phyloP scores from a whole-genome alignment of 2,329 filamentous ascomycete genomes.

The Aspergillus quadrilineatus region DNA sequence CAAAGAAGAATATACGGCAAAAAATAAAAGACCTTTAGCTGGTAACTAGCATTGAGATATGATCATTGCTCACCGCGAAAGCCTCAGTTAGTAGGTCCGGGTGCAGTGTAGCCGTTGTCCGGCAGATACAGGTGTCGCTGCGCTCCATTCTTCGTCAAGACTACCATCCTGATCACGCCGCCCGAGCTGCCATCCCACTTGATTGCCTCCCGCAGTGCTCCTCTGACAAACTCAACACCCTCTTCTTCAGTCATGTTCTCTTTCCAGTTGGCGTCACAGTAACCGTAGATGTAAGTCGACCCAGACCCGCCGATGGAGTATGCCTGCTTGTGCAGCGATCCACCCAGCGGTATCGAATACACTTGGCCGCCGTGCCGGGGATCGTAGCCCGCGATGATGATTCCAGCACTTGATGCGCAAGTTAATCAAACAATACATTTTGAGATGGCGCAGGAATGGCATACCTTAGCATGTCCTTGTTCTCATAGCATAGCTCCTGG shows the following conservation, averaged over 20 bases:
- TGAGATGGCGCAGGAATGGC: conserved; percentile 32
- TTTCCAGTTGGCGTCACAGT: conserved; percentile 94
- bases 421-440: conserved; percentile 4
- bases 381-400: conserved; percentile 99
- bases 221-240: conserved; percentile 90
- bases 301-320: conserved; percentile 96
- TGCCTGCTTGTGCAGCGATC: conserved; percentile 93
- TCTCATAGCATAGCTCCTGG: conserved; percentile 96
- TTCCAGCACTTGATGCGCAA: conserved; percentile 67
- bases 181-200: conserved; percentile 99
- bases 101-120: conserved; percentile 82
- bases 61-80: conserved; percentile 17
- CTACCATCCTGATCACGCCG: conserved; percentile 96
- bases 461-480: conserved; percentile 90
- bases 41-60: conserved; percentile 15
- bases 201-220: conserved; percentile 87
- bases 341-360: conserved; percentile 93
- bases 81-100: conserved; percentile 49
- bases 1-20: neutral
- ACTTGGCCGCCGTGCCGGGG: conserved; percentile 93
- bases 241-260: conserved; percentile 92
- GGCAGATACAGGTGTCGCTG: conserved; percentile 94
- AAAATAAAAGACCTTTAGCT: conserved; percentile 5
- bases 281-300: conserved; percentile 99
- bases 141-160: conserved; percentile 84